Base-by-base conservation (phyloP, 208 protist genomes). In the Porcisia deanei region DNA sequence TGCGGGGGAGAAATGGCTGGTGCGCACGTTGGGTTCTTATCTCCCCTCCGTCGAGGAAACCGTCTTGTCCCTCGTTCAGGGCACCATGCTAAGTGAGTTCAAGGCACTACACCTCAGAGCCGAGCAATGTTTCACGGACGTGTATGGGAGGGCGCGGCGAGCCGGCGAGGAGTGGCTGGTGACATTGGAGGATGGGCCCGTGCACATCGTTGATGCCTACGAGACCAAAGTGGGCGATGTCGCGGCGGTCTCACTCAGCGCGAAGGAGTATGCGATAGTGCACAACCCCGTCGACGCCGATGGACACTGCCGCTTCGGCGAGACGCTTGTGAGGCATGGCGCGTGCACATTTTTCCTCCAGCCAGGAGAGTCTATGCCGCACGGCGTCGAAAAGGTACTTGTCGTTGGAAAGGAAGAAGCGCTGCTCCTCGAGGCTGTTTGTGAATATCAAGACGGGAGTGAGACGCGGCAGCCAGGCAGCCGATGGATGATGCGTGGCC, bases 401-500 rank as follows among this genome's bases (percentile, higher is more conserved):
- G 87, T 98, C 14, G 80, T 99, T 39, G 88, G 84, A 57, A 92
- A 95, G 75, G 94, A 99, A 77, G 97, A 99, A 82, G 98, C 97
- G 5, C 87, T 99, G 39, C 86, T 99, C 3, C 81, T 99, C 18
- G 90, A 96, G 67, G 97, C 98, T 20, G 71, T 93, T 16, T 85
- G 97, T 77, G 72, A 25, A 25, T 95, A 97, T 79, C 60, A 71
- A 1, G 94, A 97, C n/a, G 83, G 82, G 65, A 73, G 55, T 52
- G 76, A 73, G 6, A 37, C n/a, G 39, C 95, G 95, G 45, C 60
- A 81, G 43, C 82, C 98, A 37, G 98, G 98, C 55, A 87, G 96
- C 68, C 89, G 84, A 61, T 99, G 98, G 98, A 95, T 99, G 94
- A 82, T 99, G 67, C 79, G 84, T 57, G 98, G 98, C 39, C 97